Percentiles rank a stretch among this genome's conserved stretches.
phyloP scores from a whole-genome alignment of 352 stramenopile genomes.

The Peronosclerospora sorghi region DNA sequence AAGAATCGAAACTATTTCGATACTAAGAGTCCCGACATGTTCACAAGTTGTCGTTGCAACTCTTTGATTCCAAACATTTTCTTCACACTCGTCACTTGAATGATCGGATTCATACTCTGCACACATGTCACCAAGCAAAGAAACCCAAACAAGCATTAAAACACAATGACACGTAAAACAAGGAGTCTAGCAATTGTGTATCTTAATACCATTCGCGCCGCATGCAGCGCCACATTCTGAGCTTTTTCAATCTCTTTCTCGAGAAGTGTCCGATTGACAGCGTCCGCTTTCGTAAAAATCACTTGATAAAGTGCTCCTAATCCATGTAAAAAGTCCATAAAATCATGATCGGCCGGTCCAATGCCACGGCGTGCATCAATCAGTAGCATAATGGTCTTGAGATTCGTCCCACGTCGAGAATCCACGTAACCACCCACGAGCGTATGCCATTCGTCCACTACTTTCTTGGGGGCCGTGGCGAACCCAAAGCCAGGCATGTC shows the following conservation, averaged over 20 bases:
- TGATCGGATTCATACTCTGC: constrained; percentile 74
- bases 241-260: constrained; percentile 42
- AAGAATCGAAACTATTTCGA: neutral
- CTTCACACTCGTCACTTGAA: constrained; percentile 72
- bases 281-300: constrained; percentile 87
- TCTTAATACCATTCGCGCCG: constrained; percentile 37
- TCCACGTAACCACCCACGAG: constrained; percentile 76
- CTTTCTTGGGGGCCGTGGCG: constrained; percentile 56
- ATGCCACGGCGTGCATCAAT: constrained; percentile 76
- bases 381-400: constrained; percentile 67
- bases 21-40: constrained; percentile 40
- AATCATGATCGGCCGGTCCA: constrained; percentile 67
- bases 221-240: constrained; percentile 28
- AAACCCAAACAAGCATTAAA: neutral
- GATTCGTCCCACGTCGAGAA: constrained; percentile 48
- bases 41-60: constrained; percentile 63
- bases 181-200: neutral
- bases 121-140: neutral
- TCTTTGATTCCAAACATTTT: constrained; percentile 65
- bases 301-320: constrained; percentile 81
- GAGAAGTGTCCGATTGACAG: constrained; percentile 33
- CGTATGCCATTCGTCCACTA: constrained; percentile 65
- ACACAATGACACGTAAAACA: neutral
- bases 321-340: constrained; percentile 81
- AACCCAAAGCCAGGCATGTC: constrained; percentile 86